Percentiles rank a stretch among this genome's conserved stretches.
phyloP scores from a whole-genome alignment of 2,329 filamentous ascomycete genomes.

The Colletotrichum viniferum region DNA sequence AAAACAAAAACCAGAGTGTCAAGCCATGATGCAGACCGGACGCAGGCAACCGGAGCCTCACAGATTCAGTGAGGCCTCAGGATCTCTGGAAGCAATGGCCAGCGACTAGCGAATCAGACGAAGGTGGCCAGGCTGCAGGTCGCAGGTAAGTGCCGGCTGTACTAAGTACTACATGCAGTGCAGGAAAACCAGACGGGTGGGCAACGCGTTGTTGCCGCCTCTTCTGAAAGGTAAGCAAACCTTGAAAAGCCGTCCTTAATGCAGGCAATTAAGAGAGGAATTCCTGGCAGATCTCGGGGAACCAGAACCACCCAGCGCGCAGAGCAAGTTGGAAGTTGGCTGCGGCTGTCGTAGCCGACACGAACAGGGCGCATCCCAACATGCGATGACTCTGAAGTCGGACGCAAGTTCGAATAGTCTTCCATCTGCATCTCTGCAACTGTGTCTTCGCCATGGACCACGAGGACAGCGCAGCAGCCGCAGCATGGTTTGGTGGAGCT shows the following conservation, averaged over 20 bases:
- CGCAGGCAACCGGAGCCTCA: neutral
- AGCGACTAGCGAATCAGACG: neutral
- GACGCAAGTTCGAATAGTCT: neutral
- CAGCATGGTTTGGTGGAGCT: neutral
- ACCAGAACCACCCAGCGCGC: neutral
- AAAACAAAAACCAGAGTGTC: accelerated
- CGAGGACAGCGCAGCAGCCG: slow-evolving; percentile 3
- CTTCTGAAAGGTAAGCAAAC: neutral
- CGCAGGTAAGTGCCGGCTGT: neutral
- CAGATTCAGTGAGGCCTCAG: neutral
- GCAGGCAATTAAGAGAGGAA: neutral
- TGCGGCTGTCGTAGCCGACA: neutral
- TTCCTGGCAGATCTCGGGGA: neutral
- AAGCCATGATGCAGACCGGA: neutral
- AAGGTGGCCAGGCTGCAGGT: neutral
- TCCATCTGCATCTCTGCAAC: neutral
- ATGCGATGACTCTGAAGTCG: neutral
- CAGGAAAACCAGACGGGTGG: neutral
- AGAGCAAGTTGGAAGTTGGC: neutral
- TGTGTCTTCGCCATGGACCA: neutral
- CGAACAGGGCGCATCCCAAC: neutral
- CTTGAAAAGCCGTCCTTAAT: neutral
- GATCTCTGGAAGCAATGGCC: neutral
- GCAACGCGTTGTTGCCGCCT: neutral
- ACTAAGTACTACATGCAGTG: neutral